Conservation (phyloP, 1,284 basidiomycete species). For the Naganishia sp. region DNA sequence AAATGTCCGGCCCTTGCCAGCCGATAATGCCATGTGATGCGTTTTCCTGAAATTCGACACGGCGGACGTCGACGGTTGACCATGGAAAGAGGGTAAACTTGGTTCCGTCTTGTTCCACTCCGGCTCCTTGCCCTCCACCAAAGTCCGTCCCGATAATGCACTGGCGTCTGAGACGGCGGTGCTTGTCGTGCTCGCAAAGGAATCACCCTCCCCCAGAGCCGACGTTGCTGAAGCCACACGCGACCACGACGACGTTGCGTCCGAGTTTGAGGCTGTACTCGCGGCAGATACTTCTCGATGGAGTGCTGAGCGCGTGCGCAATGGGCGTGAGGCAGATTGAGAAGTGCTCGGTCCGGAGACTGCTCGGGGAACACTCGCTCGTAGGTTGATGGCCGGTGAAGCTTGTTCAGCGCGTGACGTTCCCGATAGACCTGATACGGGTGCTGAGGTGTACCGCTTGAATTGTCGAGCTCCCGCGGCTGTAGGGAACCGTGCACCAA, state of each 20-base stretch:
- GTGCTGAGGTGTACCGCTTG: constrained; percentile 22
- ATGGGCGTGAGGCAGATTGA: not conserved
- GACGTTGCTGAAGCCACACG: not conserved
- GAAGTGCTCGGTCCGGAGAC: constrained; percentile 9
- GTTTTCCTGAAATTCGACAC: constrained; percentile 7
- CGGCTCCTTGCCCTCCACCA: constrained; percentile 4
- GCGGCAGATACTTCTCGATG: constrained; percentile 10
- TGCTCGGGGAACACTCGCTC: not conserved
- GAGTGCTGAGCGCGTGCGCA: constrained; percentile 6
- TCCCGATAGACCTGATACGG: constrained; percentile 4
- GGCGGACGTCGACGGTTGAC: not conserved
- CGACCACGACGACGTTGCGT: not conserved
- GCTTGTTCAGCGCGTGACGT: not conserved
- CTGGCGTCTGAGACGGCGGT: constrained; percentile 6
- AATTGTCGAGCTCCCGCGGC: constrained; percentile 4
- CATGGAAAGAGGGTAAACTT: not conserved
- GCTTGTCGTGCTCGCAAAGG: constrained; percentile 19
- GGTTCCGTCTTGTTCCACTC: not conserved
- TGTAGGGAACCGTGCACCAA: not conserved
- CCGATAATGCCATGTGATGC: not conserved
- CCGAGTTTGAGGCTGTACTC: not conserved
- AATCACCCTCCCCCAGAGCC: constrained; percentile 19
- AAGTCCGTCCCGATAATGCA: not conserved
- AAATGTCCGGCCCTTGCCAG: not conserved
- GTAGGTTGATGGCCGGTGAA: not conserved